Conservation (phyloP, 306 rosid genomes). For the Lagenaria siceraria region DNA sequence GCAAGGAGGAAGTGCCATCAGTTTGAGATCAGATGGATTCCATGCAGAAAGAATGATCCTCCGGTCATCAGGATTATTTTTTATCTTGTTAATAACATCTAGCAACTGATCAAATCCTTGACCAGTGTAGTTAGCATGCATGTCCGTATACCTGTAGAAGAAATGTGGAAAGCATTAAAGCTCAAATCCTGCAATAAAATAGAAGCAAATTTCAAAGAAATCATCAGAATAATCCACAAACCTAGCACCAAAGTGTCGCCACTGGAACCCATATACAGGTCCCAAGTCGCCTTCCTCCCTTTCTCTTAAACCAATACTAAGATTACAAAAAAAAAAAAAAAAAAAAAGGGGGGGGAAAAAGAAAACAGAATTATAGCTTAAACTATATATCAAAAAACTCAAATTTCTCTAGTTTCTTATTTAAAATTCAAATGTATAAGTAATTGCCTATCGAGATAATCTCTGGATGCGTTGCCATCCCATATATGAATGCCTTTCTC, state of each 20-base stretch:
- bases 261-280: conserved; percentile 92
- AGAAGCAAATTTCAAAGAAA: neutral
- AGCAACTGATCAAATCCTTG: conserved; percentile 89
- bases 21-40: conserved; percentile 88
- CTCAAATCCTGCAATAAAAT: neutral
- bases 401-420: neutral
- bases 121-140: conserved; percentile 82
- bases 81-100: conserved; percentile 80
- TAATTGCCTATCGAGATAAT: conserved; percentile 85
- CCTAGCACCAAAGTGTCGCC: conserved; percentile 99
- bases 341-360: neutral
- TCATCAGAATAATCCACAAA: conserved; percentile 20
- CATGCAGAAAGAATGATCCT: conserved; percentile 87
- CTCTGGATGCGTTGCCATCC: conserved; percentile 97
- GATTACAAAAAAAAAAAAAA: neutral
- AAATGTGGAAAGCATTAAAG: neutral
- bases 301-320: conserved; percentile 72
- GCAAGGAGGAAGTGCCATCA: conserved; percentile 96
- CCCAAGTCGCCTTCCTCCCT: conserved; percentile 96
- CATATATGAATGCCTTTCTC: conserved; percentile 83
- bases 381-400: conserved; percentile 8
- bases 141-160: conserved; percentile 68
- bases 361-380: conserved; percentile 7
- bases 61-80: conserved; percentile 74
- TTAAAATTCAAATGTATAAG: neutral